Conservation (phyloP, 495 filamentous ascomycete genomes). For the Penicilliopsis zonata region DNA sequence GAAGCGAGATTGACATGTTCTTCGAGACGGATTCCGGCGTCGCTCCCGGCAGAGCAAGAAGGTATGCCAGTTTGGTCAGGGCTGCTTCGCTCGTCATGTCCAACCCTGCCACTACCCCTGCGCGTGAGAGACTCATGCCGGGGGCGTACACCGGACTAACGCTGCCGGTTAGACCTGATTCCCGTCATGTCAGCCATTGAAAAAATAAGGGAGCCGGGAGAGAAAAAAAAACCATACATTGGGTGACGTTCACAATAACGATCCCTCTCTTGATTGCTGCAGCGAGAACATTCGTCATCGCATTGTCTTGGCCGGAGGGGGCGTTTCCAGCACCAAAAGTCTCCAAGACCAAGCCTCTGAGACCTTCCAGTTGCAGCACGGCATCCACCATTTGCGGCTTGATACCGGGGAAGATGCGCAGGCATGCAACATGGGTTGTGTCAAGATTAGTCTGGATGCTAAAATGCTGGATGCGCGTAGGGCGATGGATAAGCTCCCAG, state of each 20-base stretch:
- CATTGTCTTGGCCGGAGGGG: conserved; percentile 71
- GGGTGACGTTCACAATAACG: conserved; percentile 86
- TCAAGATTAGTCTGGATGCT: conserved; percentile 65
- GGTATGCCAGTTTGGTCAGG: conserved; percentile 83
- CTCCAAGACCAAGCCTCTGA: conserved; percentile 80
- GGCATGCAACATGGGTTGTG: conserved; percentile 80
- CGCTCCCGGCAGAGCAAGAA: conserved; percentile 59
- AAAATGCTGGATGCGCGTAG: conserved; percentile 62
- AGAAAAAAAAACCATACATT: conserved; percentile 65
- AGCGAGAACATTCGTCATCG: conserved; percentile 68
- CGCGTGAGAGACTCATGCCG: conserved; percentile 74
- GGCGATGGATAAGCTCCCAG: conserved; percentile 71
- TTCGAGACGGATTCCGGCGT: conserved; percentile 47
- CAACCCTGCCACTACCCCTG: conserved; percentile 83
- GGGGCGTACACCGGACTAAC: conserved; percentile 88
- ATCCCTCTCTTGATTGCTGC: conserved; percentile 69
- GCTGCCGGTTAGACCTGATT: conserved; percentile 58
- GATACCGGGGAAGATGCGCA: conserved; percentile 93
- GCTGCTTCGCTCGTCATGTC: conserved; percentile 93
- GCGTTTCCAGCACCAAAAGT: conserved; percentile 96
- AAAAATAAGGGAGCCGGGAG: too few relatives aligned
- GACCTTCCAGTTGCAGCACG: conserved; percentile 63
- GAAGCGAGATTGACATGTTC: conserved; percentile 63
- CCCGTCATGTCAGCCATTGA: conserved; percentile 4
- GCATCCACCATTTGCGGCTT: conserved; percentile 89